These are phyloP conservation scores for sweet orange (Citrus sinensis) DNA, from an alignment of 345 rosid genomes.

Conservation along the genomic window DNA sequence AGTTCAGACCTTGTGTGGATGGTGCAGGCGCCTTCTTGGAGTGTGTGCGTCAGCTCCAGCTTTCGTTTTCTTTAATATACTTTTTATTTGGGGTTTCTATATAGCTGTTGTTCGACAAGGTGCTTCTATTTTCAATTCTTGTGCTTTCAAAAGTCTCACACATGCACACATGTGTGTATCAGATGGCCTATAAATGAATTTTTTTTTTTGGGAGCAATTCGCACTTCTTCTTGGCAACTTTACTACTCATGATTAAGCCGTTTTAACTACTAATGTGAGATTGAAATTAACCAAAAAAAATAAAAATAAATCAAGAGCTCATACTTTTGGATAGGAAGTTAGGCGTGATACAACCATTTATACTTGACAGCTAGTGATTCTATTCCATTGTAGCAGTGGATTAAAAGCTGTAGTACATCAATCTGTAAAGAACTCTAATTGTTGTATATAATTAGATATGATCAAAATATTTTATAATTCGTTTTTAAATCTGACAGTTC, in stretches of 20 bases:
- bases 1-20: constrained; percentile 36
- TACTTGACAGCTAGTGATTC: neutral
- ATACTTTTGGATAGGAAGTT: neutral
- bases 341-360: neutral
- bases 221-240: neutral
- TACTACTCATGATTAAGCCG: neutral
- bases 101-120: constrained; percentile 40
- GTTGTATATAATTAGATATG: neutral
- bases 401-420: neutral
- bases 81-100: constrained; percentile 50
- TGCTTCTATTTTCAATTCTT: constrained; percentile 3
- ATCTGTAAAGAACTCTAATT: neutral
- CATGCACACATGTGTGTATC: neutral
- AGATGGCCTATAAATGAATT: neutral
- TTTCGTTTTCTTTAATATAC: constrained; percentile 39
- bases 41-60: constrained; percentile 51
- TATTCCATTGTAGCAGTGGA: neutral
- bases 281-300: neutral
- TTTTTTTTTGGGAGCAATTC: neutral
- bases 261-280: neutral
- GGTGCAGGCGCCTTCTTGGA: constrained; percentile 44
- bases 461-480: neutral
- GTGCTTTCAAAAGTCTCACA: neutral
- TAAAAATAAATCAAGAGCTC: neutral
- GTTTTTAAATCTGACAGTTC: neutral